Evolutionary conservation across 768 basidiomycete genomes (phyloP), one percentile per base, ranked within the genome.

Genomic region (Boletus patriciae): DNA sequence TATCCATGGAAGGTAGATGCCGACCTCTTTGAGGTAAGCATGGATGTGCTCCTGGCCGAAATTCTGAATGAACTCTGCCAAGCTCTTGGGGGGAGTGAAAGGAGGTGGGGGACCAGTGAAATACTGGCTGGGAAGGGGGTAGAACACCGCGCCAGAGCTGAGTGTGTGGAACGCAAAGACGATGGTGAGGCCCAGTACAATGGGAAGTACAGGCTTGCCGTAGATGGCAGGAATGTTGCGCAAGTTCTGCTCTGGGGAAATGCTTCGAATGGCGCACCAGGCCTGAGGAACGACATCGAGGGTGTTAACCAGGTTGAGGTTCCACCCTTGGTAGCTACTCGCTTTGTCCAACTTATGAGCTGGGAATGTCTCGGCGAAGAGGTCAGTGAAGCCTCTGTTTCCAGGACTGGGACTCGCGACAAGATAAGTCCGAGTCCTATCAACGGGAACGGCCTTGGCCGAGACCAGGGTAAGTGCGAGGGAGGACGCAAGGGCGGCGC

Each of bases 371-470:
- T 12, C 0, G 12, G 18, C 2, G 18, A 65, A 65, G 43, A 59
- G 54, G 1, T 59, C 19, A 4, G 37, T 8, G 44, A 56, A 54
- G 15, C 2, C 18, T 6, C 11, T 25, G 45, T 65, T 55, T 11
- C 64, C 60, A 3, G 60, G 64, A 21, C 52, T 65, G 18, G 55
- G 18, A 0, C 57, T 60, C 10, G 57, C 64, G 21, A n/a, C 4
- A 7, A 41, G 46, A 29, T 65, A 65, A 2, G 52, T 53, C 3
- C 62, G 23, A 7, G 49, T 45, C 10, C 62, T 92, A 95, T 70
- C 27, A 2, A 9, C 46, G 16, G 43, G 21, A 21, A 59, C n/a
- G 16, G 16, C 15, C 10, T 33, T 16, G 11, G 60, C 31, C 2
- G 4, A 1, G 6, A 59, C 55, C 0, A 65, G 46, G 18, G 60